These are phyloP conservation scores for Ascoidea asiatica DNA, from an alignment of 805 yeast genomes.

Conservation along the genomic window DNA sequence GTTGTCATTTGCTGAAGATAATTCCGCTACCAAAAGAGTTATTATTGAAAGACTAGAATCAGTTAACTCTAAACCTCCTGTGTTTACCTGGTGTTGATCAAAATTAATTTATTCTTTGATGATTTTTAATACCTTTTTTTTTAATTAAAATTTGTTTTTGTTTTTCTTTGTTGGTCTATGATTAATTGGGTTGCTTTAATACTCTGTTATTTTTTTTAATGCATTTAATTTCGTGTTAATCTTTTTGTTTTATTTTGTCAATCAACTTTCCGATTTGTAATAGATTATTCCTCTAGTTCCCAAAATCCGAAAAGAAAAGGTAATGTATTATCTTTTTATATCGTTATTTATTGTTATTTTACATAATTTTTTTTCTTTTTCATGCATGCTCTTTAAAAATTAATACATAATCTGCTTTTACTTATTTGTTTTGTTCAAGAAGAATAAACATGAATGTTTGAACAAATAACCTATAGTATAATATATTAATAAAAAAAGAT, in stretches of 20 bases:
- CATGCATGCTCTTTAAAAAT: background rate
- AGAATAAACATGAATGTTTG: no score
- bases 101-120: background rate
- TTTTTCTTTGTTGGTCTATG: background rate
- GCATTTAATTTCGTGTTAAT: no score
- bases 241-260: no score
- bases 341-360: background rate
- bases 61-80: conserved; percentile 42
- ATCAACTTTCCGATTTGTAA: no score
- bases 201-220: no score
- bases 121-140: background rate
- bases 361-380: background rate
- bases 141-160: background rate
- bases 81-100: conserved; percentile 50
- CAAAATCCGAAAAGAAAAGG: background rate
- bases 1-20: conserved; percentile 2
- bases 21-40: conserved; percentile 27
- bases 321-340: no score
- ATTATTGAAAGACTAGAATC: conserved; percentile 48
- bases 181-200: no score
- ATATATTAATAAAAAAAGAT: background rate
- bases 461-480: background rate
- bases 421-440: background rate
- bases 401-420: no score
- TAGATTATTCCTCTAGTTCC: background rate